Evolutionary conservation across 2,329 filamentous ascomycete species (phyloP), one percentile per base, ranked within the genome.

Genomic region (Neospermospora avenae): DNA sequence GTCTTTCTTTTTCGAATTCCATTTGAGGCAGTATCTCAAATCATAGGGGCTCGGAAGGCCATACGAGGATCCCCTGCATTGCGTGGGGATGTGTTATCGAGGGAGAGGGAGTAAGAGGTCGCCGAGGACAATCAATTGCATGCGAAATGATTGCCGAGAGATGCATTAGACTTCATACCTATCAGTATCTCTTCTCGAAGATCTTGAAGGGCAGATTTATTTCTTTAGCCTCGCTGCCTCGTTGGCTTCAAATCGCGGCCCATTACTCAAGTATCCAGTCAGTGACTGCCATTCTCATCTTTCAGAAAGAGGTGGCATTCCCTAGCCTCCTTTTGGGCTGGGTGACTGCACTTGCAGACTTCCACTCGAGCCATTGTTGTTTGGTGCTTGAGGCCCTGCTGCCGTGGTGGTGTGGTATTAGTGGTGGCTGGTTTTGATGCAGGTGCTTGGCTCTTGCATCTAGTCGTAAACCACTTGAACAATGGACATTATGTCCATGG

Each of bases 361-460:
- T 4, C 4, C n/a, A n/a, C n/a, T n/a, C n/a, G n/a, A n/a, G n/a
- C n/a, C n/a, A n/a, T n/a, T n/a, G n/a, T n/a, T n/a, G n/a, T 16
- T 45, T 18, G 10, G 44, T 46, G 46, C 46, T 34, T 49, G 46
- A 49, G 46, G 25, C 28, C 5, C 14, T n/a, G 45, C 45, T 48
- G 45, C 45, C 18, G 45, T 48, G 45, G 24, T 28, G 44, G 24
- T 48, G 35, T 16, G n/a, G 4, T n/a, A n/a, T 3, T 39, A 25
- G 45, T 49, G 46, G 46, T 49, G 46, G 46, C 46, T 49, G 46
- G 22, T 28, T 49, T 49, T 34, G 37, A 10, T 42, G 41, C n/a
- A 20, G 41, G 41, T 8, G 41, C 4, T 42, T 42, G 37, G 37
- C n/a, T n/a, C n/a, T n/a, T n/a, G 31, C 31, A 13, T 35, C 31